Percentiles rank a stretch among this genome's conserved stretches.
Evolutionary conservation across 78 protist genomes (phyloP).

Genomic region (Dictyostelium discoideum): DNA sequence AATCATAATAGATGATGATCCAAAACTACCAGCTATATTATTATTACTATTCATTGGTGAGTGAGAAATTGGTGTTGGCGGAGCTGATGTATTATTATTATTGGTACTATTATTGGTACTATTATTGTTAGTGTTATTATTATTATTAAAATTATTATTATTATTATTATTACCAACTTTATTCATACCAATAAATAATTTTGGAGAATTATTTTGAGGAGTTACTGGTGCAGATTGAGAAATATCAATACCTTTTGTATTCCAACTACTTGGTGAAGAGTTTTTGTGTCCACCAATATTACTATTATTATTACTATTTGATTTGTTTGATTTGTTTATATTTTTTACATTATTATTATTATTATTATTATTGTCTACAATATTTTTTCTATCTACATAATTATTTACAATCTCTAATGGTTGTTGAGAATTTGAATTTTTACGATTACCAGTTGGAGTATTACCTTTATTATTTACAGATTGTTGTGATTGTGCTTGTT

Average conservation of each 20-base stretch:
- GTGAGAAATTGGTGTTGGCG: slow-evolving; percentile 47
- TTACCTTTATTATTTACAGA: not conserved
- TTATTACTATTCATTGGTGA: slow-evolving; percentile 27
- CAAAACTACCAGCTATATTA: not conserved
- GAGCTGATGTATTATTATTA: slow-evolving; percentile 11
- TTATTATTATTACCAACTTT: not conserved
- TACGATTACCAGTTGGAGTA: not conserved
- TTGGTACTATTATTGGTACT: not conserved
- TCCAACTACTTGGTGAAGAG: not conserved
- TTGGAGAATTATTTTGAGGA: slow-evolving; percentile 69
- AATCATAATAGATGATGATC: not conserved
- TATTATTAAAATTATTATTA: not conserved
- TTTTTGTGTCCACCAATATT: not conserved
- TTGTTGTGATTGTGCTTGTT: slow-evolving; percentile 6
- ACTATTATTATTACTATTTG: not conserved
- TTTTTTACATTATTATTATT: not conserved
- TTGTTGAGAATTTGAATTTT: slow-evolving; percentile 9
- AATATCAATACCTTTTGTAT: not conserved
- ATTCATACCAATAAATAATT: slow-evolving; percentile 14
- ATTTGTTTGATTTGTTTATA: not conserved
- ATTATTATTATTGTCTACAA: not conserved
- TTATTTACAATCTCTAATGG: slow-evolving; percentile 8
- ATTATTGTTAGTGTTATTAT: not conserved
- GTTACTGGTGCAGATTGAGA: slow-evolving; percentile 68
- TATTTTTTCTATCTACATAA: slow-evolving; percentile 11